Percentiles rank a stretch among this genome's conserved stretches.
Evolutionary conservation across 192 early-diverging fungal species (phyloP).

Genomic region (Spizellomyces sp.): DNA sequence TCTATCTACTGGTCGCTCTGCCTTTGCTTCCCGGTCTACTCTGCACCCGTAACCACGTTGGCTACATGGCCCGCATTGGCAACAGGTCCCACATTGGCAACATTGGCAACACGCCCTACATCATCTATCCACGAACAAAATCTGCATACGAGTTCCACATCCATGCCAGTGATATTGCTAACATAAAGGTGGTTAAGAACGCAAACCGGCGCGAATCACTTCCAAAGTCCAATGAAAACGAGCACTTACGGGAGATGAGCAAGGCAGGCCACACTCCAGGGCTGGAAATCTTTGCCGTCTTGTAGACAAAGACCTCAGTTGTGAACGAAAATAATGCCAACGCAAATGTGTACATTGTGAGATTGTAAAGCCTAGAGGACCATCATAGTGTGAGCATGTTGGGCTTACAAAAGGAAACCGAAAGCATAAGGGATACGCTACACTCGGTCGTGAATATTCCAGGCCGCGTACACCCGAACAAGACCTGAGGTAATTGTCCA

Average conservation of each 20-base stretch:
- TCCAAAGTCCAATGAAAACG: neutral
- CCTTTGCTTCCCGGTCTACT: too few relatives aligned
- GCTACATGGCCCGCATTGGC: too few relatives aligned
- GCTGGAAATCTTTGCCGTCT: conserved; percentile 45
- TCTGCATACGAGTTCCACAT: conserved; percentile 9
- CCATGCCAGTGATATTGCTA: conserved; percentile 1
- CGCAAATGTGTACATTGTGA: conserved; percentile 46
- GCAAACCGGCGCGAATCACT: neutral
- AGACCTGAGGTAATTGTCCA: conserved; percentile 86
- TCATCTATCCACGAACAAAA: too few relatives aligned
- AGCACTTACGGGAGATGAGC: conserved; percentile 36
- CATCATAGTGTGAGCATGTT: neutral
- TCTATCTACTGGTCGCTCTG: too few relatives aligned
- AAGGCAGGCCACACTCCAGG: conserved; percentile 46
- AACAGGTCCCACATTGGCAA: too few relatives aligned
- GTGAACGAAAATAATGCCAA: conserved; percentile 41
- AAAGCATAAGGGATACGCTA: conserved; percentile 23
- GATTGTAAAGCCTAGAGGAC: conserved; percentile 36
- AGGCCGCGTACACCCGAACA: conserved; percentile 84
- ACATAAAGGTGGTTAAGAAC: neutral
- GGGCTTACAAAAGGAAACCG: too few relatives aligned
- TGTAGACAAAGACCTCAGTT: conserved; percentile 50
- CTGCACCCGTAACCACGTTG: too few relatives aligned
- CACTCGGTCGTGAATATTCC: conserved; percentile 73
- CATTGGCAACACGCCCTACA: too few relatives aligned